These are phyloP conservation scores for Poa annua DNA, from an alignment of 176 grass and related monocot genomes.

Conservation along the genomic window DNA sequence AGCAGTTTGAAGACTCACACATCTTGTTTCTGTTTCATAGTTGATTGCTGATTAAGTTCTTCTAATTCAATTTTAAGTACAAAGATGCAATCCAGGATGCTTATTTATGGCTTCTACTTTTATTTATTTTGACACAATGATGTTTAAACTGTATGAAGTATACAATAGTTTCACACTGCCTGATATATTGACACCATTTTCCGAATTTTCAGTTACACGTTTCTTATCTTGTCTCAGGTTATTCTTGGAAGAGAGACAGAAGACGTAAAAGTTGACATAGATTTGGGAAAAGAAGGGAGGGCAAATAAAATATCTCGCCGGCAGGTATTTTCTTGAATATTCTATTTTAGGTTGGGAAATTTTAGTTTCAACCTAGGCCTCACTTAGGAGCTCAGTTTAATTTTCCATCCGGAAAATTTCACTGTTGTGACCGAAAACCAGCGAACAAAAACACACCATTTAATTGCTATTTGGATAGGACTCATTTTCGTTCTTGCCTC, in stretches of 20 bases:
- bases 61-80: constrained; percentile 35
- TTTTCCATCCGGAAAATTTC: no score
- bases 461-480: no score
- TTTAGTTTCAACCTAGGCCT: background rate
- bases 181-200: constrained; percentile 30
- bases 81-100: background rate
- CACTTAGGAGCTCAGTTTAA: no score
- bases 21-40: constrained; percentile 31
- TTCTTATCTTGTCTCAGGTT: constrained; percentile 58
- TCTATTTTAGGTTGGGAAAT: constrained; percentile 26
- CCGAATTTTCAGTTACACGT: constrained; percentile 12
- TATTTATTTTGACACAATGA: constrained; percentile 8
- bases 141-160: constrained; percentile 26
- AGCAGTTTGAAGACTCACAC: background rate
- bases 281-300: constrained; percentile 93
- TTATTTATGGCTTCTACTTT: background rate
- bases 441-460: no score
- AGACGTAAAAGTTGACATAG: constrained; percentile 94
- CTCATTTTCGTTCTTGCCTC: no score
- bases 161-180: constrained; percentile 20
- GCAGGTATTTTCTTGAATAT: constrained; percentile 61
- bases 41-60: constrained; percentile 18
- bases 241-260: constrained; percentile 92
- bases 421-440: no score
- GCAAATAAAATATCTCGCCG: constrained; percentile 91